These are phyloP conservation scores for Neospermospora avenae DNA, from an alignment of 2,329 filamentous ascomycete species.

Conservation along the genomic window DNA sequence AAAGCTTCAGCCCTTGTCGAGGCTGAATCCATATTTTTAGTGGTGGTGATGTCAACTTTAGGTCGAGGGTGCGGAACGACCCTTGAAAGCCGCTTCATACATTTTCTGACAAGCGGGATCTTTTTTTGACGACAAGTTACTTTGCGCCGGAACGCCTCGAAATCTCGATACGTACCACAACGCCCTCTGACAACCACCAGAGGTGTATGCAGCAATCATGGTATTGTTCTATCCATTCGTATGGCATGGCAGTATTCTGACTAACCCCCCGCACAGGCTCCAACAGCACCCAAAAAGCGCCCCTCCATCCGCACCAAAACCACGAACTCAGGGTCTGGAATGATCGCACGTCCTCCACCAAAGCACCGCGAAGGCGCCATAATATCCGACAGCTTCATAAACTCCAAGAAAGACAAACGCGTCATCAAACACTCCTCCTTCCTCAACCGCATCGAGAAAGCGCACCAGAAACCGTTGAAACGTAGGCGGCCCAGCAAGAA, in stretches of 20 bases:
- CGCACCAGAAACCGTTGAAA: conserved; percentile 52
- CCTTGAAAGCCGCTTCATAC: conserved; percentile 11
- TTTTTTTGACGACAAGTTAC: background rate
- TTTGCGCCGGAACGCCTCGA: background rate
- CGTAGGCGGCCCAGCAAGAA: conserved; percentile 71
- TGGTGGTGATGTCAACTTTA: conserved; percentile 12
- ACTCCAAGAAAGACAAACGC: conserved; percentile 80
- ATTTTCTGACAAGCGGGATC: background rate
- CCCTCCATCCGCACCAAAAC: conserved; percentile 54
- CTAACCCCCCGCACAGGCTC: conserved; percentile 36
- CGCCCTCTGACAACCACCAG: background rate
- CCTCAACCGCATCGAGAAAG: conserved; percentile 70
- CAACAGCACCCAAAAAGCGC: conserved; percentile 49
- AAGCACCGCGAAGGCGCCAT: conserved; percentile 45
- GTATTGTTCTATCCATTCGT: conserved; percentile 6
- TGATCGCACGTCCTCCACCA: conserved; percentile 22
- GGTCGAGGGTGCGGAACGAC: background rate
- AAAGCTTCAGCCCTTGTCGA: conserved; percentile 39
- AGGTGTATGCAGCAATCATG: conserved; percentile 15
- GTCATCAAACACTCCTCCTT: conserved; percentile 78
- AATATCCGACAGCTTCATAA: conserved; percentile 57
- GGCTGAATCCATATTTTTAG: conserved; percentile 37
- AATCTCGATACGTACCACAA: background rate
- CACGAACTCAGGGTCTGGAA: conserved; percentile 47
- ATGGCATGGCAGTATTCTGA: conserved; percentile 23